Evolutionary conservation across 345 rosid genomes (phyloP).

Genomic region (sweet orange (Citrus sinensis)): DNA sequence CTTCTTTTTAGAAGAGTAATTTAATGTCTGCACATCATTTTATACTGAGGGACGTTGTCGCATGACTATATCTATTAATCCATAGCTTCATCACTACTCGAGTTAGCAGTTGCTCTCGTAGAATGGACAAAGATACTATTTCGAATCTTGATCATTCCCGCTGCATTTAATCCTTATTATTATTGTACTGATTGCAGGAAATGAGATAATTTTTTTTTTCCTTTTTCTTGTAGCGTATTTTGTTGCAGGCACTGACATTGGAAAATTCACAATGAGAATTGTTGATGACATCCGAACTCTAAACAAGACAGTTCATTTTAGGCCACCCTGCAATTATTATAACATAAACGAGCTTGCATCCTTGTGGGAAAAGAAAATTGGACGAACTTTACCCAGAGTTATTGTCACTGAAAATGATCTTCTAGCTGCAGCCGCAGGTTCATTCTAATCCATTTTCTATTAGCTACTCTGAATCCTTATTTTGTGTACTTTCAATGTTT

Average conservation of each 20-base stretch:
- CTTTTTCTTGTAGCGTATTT: conserved; percentile 48
- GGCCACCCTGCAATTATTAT: conserved; percentile 47
- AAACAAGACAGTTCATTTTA: conserved; percentile 58
- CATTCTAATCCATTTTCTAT: neutral
- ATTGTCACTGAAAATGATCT: conserved; percentile 50
- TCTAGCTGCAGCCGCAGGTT: conserved; percentile 55
- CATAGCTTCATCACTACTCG: no score
- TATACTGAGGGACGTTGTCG: neutral
- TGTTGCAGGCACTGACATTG: conserved; percentile 62
- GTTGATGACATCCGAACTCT: conserved; percentile 53
- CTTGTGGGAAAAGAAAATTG: conserved; percentile 65
- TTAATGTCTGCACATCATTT: no score
- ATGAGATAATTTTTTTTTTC: no score
- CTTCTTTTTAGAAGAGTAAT: no score
- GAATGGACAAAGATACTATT: no score
- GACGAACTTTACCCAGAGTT: conserved; percentile 48
- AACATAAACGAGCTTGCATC: conserved; percentile 68
- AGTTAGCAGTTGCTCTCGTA: no score
- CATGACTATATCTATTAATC: no score
- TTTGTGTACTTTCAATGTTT: neutral
- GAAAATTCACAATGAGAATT: conserved; percentile 61
- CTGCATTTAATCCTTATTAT: no score
- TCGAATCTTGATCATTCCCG: no score
- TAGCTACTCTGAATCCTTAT: neutral
- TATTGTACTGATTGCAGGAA: no score